Percentiles rank a stretch among this genome's conserved stretches.
phyloP scores from a whole-genome alignment of 164 flowering plant species.

The Sedum album region DNA sequence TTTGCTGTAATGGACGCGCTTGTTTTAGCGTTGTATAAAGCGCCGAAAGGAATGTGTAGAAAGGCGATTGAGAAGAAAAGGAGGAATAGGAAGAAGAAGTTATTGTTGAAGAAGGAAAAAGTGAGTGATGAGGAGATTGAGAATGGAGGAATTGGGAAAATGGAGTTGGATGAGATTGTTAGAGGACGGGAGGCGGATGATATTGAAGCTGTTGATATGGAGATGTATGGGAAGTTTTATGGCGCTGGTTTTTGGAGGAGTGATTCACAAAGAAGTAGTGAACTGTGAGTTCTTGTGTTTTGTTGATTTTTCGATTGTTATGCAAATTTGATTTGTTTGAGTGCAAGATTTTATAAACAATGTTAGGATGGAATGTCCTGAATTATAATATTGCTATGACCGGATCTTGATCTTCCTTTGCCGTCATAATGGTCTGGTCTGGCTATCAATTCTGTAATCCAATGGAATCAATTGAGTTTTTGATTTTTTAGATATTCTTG shows the following conservation, averaged over 20 bases:
- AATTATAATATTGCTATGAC: too few relatives aligned
- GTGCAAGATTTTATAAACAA: too few relatives aligned
- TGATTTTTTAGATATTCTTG: too few relatives aligned
- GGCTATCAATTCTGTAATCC: too few relatives aligned
- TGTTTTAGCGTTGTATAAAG: constrained; percentile 24
- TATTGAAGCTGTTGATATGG: constrained; percentile 23
- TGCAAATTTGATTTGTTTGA: too few relatives aligned
- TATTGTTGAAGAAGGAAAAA: background rate
- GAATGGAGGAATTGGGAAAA: background rate
- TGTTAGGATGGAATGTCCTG: too few relatives aligned
- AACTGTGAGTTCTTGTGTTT: too few relatives aligned
- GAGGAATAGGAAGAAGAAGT: constrained; percentile 15
- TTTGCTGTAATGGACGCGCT: constrained; percentile 28
- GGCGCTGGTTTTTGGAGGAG: constrained; percentile 38
- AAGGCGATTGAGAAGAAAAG: constrained; percentile 18
- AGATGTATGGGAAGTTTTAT: constrained; percentile 33
- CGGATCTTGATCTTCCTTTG: too few relatives aligned
- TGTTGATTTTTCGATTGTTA: too few relatives aligned
- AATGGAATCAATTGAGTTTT: too few relatives aligned
- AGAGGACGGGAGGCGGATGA: too few relatives aligned
- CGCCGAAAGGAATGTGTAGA: constrained; percentile 27
- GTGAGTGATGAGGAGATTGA: background rate
- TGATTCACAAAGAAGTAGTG: constrained; percentile 20
- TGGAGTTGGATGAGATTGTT: background rate
- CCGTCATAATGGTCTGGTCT: too few relatives aligned